Base-by-base conservation (phyloP, 805 yeast genomes). In the Saturnispora besseyi region DNA sequence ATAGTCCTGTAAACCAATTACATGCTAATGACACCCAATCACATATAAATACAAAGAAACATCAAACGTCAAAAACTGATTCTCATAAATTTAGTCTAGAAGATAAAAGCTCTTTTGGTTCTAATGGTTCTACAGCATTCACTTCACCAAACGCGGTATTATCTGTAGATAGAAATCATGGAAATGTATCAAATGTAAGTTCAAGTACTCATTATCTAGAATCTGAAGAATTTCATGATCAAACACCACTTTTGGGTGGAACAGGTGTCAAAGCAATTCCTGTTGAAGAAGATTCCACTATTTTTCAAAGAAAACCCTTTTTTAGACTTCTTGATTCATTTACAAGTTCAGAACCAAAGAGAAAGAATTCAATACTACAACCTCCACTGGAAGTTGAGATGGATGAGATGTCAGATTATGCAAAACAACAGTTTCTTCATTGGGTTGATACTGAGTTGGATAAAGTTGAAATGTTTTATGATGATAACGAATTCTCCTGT, bases 401-500 rank as follows among this genome's bases (percentile, higher is more conserved):
- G 43, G 68, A 64, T 10, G 64, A 64, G 46, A 52, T 63, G 37
- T 59, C 67, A 10, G 63, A 59, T 26, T 66, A 68, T n/a, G 75
- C 71, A 11, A 72, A 70, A 41, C 54, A 62, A 4, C 76, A 75
- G 47, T 88, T 87, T 55, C 54, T 73, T n/a, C 61, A 57, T 2
- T 87, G 95, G 95, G 72, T 87, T 5, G 83, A 84, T 49, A 48
- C 57, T 0, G 84, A 87, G 61, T 67, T 82, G 26, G 54, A 47
- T 4, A 84, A 80, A 62, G 82, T 87, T 8, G 80, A 84, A 36
- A 44, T 32, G 0, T 87, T 87, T 59, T 87, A 76, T 62, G 69
- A 62, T 41, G 78, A 74, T 30, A 78, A 74, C 55, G 95, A 86
- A 57, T 69, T 71, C 29, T 83, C 77, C 24, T 79, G 77, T 1